Percentiles rank a stretch among this genome's conserved stretches.
phyloP scores from a whole-genome alignment of 345 rosid genomes.

The Eucalyptus marginata region DNA sequence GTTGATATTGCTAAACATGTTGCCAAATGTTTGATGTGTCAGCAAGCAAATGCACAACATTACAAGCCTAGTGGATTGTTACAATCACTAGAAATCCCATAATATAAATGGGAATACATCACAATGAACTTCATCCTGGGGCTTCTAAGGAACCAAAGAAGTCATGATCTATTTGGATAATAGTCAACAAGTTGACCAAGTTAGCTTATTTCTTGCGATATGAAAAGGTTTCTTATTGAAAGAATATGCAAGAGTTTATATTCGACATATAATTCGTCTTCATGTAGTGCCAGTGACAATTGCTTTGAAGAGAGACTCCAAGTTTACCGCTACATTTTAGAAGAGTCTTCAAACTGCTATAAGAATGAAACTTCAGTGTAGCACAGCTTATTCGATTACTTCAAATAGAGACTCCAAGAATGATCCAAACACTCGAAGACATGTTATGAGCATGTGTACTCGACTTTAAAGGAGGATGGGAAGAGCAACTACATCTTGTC shows the following conservation, averaged over 20 bases:
- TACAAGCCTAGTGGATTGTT: fast-evolving
- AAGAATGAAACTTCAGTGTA: too few species aligned
- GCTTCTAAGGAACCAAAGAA: too few species aligned
- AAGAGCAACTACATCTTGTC: fast-evolving
- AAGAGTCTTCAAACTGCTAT: too few species aligned
- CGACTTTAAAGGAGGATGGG: fast-evolving
- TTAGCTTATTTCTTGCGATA: fast-evolving
- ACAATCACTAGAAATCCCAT: fast-evolving
- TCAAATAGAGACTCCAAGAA: too few species aligned
- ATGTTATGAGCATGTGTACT: too few species aligned
- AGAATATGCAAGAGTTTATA: too few species aligned
- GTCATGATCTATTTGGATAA: too few species aligned
- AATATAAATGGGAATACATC: fast-evolving
- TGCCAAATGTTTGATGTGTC: fast-evolving
- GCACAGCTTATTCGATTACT: fast-evolving
- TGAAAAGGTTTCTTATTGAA: too few species aligned
- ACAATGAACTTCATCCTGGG: fast-evolving
- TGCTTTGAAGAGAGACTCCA: fast-evolving
- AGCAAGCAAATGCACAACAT: too few species aligned
- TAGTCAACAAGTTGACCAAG: too few species aligned
- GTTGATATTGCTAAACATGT: fast-evolving
- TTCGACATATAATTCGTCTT: fast-evolving
- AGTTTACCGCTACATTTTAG: too few species aligned
- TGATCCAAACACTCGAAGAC: fast-evolving
- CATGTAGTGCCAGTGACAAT: fast-evolving